These are phyloP conservation scores for Fusarium sacchari DNA, from an alignment of 2,329 filamentous ascomycete species.

Conservation along the genomic window DNA sequence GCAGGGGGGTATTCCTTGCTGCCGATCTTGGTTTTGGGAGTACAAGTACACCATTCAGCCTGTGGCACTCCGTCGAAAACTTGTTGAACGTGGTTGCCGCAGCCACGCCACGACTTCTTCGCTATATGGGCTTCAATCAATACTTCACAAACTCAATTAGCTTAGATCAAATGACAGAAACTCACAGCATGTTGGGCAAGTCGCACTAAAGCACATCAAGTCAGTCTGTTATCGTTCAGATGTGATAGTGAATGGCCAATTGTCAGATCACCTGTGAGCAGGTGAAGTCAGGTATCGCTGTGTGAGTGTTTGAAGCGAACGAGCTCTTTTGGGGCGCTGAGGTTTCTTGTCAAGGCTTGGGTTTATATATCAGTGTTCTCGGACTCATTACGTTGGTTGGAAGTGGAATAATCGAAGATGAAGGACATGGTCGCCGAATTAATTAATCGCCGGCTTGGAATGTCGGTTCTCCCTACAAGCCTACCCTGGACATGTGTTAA, in stretches of 20 bases:
- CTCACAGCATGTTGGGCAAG: conserved; percentile 56
- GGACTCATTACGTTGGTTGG: not conserved
- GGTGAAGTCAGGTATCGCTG: not conserved
- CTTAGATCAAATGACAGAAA: not conserved
- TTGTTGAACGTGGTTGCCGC: conserved; percentile 57
- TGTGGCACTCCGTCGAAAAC: conserved; percentile 57
- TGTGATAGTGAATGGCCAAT: not conserved
- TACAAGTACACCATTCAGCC: conserved; percentile 60
- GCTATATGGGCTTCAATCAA: conserved; percentile 44
- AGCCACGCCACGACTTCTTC: conserved; percentile 61
- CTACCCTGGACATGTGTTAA: not conserved
- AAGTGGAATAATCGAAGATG: not conserved
- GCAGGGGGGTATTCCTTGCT: conserved; percentile 59
- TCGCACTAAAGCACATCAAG: conserved; percentile 55
- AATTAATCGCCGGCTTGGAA: conserved; percentile 4
- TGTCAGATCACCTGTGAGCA: not conserved
- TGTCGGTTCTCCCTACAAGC: not conserved
- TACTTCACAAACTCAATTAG: not conserved
- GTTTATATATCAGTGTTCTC: not conserved
- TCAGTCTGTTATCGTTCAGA: not conserved
- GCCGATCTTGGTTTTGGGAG: conserved; percentile 54
- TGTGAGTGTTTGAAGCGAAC: not conserved
- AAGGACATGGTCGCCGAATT: conserved; percentile 5
- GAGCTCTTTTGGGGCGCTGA: not conserved
- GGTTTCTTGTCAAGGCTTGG: not conserved